Evolutionary conservation across 768 basidiomycete species (phyloP).

Genomic region (Hemileccinum impolitum): DNA sequence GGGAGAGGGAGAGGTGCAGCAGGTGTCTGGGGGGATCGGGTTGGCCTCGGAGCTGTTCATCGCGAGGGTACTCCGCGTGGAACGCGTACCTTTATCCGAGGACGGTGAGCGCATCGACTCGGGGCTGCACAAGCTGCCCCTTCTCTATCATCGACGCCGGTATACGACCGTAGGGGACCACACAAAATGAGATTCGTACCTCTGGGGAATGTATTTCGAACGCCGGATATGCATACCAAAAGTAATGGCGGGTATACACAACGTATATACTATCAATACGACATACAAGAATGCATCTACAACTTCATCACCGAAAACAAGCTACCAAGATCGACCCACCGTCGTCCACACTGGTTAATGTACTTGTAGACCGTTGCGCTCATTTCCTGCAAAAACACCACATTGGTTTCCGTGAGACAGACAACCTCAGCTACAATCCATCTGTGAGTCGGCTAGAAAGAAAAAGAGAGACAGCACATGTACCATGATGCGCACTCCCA

Average conservation of each 20-base stretch:
- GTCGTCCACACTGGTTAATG: slow-evolving; percentile 81
- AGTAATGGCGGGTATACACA: slow-evolving; percentile 6
- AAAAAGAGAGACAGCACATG: slow-evolving; percentile 9
- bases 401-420: slow-evolving; percentile 49
- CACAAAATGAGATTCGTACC: slow-evolving; percentile 12
- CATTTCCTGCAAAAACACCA: slow-evolving; percentile 49
- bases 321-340: slow-evolving; percentile 79
- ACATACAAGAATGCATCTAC: slow-evolving; percentile 23
- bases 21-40: slow-evolving; percentile 29
- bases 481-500: slow-evolving; percentile 44
- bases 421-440: slow-evolving; percentile 49
- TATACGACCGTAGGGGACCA: slow-evolving; percentile 49
- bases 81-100: slow-evolving; percentile 33
- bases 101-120: slow-evolving; percentile 7
- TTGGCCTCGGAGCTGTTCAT: slow-evolving; percentile 73
- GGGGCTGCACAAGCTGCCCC: slow-evolving; percentile 41
- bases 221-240: slow-evolving; percentile 6
- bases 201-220: neutral
- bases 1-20: slow-evolving; percentile 9
- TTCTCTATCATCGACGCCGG: slow-evolving; percentile 60
- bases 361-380: slow-evolving; percentile 66
- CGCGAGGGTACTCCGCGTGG: slow-evolving; percentile 68
- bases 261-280: slow-evolving; percentile 5
- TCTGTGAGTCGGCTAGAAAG: neutral
- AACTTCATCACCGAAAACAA: slow-evolving; percentile 84